phyloP scores from a whole-genome alignment of 2,329 filamentous ascomycete genomes.

The Cordyceps pruinosa region DNA sequence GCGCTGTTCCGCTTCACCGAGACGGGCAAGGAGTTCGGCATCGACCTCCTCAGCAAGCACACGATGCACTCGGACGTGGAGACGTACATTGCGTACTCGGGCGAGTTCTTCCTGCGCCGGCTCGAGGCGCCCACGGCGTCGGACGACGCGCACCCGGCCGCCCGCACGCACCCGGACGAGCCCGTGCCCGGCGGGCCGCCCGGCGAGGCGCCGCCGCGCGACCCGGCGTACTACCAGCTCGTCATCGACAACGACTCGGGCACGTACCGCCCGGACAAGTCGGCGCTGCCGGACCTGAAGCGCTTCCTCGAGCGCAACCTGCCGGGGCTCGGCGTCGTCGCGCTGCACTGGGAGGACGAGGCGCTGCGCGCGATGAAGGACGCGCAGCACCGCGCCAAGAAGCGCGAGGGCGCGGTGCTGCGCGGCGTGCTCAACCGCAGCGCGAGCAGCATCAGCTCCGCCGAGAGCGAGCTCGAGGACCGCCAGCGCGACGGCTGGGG shows the following conservation, averaged over 20 bases:
- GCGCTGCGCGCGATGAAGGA: constrained; percentile 68
- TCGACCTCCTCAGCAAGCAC: constrained; percentile 89
- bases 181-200: constrained; percentile 43
- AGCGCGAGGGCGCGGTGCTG: constrained; percentile 47
- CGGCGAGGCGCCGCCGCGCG: constrained; percentile 33
- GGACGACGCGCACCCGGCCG: constrained; percentile 34
- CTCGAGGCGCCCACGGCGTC: constrained; percentile 43
- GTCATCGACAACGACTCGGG: constrained; percentile 94
- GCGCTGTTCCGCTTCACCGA: constrained; percentile 86
- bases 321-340: constrained; percentile 66
- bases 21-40: constrained; percentile 90
- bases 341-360: constrained; percentile 73
- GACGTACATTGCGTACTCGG: constrained; percentile 84
- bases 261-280: constrained; percentile 82
- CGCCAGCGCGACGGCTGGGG: constrained; percentile 36
- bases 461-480: constrained; percentile 44
- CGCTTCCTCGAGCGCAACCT: constrained; percentile 66
- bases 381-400: constrained; percentile 68
- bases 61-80: constrained; percentile 94
- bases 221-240: constrained; percentile 66
- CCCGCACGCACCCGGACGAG: constrained; percentile 46
- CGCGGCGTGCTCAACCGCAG: constrained; percentile 53
- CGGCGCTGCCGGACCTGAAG: constrained; percentile 64
- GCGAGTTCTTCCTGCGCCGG: constrained; percentile 84
- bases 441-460: constrained; percentile 45